Evolutionary conservation across 768 basidiomycete species (phyloP).

Genomic region (Suillus paluster): DNA sequence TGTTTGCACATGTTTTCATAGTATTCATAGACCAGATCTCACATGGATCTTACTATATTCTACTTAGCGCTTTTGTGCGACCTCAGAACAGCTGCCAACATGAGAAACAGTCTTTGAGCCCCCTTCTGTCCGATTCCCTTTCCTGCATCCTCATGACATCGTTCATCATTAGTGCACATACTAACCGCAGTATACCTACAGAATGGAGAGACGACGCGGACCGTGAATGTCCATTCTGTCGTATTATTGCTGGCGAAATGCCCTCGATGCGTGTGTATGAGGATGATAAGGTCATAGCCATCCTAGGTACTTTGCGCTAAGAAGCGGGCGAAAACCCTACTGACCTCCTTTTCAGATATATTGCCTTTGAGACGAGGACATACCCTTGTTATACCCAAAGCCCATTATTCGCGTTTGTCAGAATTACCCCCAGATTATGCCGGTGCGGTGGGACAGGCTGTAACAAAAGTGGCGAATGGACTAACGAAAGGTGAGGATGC

Average conservation of each 20-base stretch:
- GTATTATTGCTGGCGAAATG: slow-evolving; percentile 56
- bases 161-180: slow-evolving; percentile 70
- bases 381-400: slow-evolving; percentile 72
- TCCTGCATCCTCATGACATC: slow-evolving; percentile 57
- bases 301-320: slow-evolving; percentile 52
- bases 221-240: slow-evolving; percentile 63
- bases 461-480: slow-evolving; percentile 66
- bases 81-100: neutral
- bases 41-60: neutral
- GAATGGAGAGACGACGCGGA: slow-evolving; percentile 51
- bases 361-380: slow-evolving; percentile 69
- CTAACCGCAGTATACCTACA: slow-evolving; percentile 46
- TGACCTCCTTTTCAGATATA: slow-evolving; percentile 51
- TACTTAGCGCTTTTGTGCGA: neutral
- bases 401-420: slow-evolving; percentile 62
- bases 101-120: neutral
- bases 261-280: slow-evolving; percentile 60
- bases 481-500: slow-evolving; percentile 56
- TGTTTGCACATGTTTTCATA: neutral
- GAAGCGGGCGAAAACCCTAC: neutral
- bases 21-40: neutral
- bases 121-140: neutral
- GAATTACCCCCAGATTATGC: slow-evolving; percentile 67
- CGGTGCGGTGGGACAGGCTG: slow-evolving; percentile 57
- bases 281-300: slow-evolving; percentile 63